Evolutionary conservation across 805 yeast species (phyloP).

Genomic region (Pichia rugopelliculosa): DNA sequence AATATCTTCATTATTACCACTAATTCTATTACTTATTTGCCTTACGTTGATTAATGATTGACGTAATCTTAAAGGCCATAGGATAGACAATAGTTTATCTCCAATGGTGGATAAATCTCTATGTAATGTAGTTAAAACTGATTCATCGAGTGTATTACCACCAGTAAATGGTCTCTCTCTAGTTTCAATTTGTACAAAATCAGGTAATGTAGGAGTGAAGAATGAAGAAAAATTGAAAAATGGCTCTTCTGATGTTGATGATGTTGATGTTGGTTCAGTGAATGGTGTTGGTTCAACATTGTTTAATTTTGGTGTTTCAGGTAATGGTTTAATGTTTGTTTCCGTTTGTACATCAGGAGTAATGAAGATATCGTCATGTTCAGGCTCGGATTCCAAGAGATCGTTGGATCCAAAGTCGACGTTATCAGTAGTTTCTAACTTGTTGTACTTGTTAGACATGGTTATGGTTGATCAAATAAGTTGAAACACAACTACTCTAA

Average conservation of each 20-base stretch:
- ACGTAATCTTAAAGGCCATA: constrained; percentile 32
- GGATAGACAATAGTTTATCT: constrained; percentile 27
- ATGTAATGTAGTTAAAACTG: constrained; percentile 40
- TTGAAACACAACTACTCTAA: too few relatives aligned
- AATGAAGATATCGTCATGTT: constrained; percentile 28
- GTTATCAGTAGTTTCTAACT: constrained; percentile 8
- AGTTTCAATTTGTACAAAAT: constrained; percentile 22
- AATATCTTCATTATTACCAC: constrained; percentile 13
- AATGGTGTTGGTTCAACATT: constrained; percentile 4
- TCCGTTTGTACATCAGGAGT: constrained; percentile 25
- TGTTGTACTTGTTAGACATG: constrained; percentile 1
- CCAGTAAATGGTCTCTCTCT: constrained; percentile 47
- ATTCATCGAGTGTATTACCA: constrained; percentile 53
- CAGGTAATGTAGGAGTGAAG: constrained; percentile 27
- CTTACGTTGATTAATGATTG: constrained; percentile 24
- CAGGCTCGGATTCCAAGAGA: neutral
- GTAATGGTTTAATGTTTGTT: neutral
- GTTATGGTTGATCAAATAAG: too few relatives aligned
- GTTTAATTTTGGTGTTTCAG: neutral
- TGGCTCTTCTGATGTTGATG: neutral
- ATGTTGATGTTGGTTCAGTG: neutral
- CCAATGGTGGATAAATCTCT: constrained; percentile 30
- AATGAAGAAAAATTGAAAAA: constrained; percentile 28
- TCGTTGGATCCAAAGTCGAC: neutral
- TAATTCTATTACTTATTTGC: constrained; percentile 20